phyloP scores from a whole-genome alignment of 2,329 filamentous ascomycete species.

The Phoma herbarum region DNA sequence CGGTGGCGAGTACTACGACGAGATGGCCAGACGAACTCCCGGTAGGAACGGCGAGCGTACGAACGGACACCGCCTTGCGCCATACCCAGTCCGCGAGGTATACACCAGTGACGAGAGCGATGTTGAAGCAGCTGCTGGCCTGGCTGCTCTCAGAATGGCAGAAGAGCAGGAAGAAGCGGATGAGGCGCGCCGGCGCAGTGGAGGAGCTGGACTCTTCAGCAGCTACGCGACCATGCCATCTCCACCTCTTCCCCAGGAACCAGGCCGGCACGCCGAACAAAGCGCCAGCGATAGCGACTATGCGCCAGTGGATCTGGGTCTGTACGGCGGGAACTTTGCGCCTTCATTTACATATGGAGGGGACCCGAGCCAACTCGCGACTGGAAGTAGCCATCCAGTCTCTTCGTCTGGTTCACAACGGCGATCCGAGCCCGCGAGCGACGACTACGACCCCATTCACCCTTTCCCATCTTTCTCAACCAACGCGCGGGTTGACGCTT shows the following conservation, averaged over 20 bases:
- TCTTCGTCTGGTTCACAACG: constrained; percentile 58
- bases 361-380: constrained; percentile 54
- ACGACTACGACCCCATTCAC: constrained; percentile 60
- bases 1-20: constrained; percentile 41
- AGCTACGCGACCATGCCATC: constrained; percentile 55
- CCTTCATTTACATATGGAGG: constrained; percentile 69
- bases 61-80: constrained; percentile 59
- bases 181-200: constrained; percentile 66
- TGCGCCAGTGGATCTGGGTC: constrained; percentile 73
- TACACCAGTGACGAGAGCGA: constrained; percentile 77
- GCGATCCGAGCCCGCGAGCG: constrained; percentile 54
- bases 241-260: constrained; percentile 53
- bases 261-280: constrained; percentile 28
- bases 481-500: constrained; percentile 82
- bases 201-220: constrained; percentile 61
- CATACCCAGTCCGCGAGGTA: constrained; percentile 38
- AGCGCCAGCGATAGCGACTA: constrained; percentile 73
- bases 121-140: constrained; percentile 82
- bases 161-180: constrained; percentile 76
- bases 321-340: constrained; percentile 76
- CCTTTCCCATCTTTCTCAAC: constrained; percentile 65
- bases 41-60: constrained; percentile 50
- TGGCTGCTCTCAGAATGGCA: constrained; percentile 83
- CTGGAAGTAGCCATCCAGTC: constrained; percentile 50
- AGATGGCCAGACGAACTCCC: constrained; percentile 31